Evolutionary conservation across 78 protist genomes (phyloP).

Genomic region (Cavenderia fasciculata): DNA sequence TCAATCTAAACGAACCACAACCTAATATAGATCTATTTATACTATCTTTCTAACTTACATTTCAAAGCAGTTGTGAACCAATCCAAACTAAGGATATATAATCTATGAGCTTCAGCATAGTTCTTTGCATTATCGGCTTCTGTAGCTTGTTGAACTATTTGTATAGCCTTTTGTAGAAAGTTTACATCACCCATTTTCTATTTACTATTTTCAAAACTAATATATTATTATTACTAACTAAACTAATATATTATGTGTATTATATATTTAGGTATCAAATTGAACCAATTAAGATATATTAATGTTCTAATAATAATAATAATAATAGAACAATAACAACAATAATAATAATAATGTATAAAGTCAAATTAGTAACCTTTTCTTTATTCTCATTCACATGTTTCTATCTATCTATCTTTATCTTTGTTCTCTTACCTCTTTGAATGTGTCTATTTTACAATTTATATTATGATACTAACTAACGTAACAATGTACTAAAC

Average conservation of each 20-base stretch:
- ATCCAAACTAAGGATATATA: conserved; percentile 78
- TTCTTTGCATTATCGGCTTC: conserved; percentile 77
- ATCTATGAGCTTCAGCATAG: conserved; percentile 81
- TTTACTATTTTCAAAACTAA: background rate
- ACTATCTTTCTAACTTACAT: conserved; percentile 23
- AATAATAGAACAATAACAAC: no score
- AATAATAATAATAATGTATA: no score
- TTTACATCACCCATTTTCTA: conserved; percentile 76
- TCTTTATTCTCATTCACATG: no score
- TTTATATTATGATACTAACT: no score
- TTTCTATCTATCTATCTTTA: no score
- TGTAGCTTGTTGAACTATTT: conserved; percentile 81
- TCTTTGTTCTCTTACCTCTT: no score
- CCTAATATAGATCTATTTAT: background rate
- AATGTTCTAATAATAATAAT: no score
- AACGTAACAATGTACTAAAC: no score
- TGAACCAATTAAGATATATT: no score
- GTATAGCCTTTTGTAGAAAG: conserved; percentile 81
- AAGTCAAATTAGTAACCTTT: no score
- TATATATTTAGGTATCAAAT: no score
- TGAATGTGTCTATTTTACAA: no score
- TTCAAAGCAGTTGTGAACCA: conserved; percentile 84
- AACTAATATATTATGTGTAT: background rate
- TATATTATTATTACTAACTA: background rate
- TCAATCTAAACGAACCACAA: background rate